A percentile compares a stretch with the other conserved stretches of the same genome.
Evolutionary conservation across 148 eudicot species (phyloP).

Genomic region (Rhododendron williamsianum): DNA sequence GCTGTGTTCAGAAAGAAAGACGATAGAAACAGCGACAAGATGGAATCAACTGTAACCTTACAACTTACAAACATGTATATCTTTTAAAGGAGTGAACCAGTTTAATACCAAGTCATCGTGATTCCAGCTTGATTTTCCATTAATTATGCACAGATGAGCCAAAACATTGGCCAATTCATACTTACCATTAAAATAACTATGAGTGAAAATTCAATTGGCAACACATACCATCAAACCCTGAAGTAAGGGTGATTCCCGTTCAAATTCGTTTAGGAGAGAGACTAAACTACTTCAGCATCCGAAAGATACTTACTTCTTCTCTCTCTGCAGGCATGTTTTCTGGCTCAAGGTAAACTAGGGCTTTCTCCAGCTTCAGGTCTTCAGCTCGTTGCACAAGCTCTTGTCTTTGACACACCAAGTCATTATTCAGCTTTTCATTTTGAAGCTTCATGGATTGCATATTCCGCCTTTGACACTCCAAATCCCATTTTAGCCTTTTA

Average conservation of each 20-base stretch:
- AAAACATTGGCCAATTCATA: neutral
- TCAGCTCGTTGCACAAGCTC: neutral
- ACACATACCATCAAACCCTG: neutral
- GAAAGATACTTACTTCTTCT: conserved; percentile 15
- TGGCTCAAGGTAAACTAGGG: neutral
- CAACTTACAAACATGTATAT: neutral
- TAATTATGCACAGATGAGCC: neutral
- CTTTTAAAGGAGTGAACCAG: neutral
- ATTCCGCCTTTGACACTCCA: conserved; percentile 12
- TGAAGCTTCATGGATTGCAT: neutral
- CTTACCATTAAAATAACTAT: neutral
- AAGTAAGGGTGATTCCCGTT: neutral
- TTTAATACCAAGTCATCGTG: neutral
- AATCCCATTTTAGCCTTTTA: conserved; percentile 20
- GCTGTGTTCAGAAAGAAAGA: neutral
- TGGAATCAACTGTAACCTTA: neutral
- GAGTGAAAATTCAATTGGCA: neutral
- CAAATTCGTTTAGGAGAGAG: neutral
- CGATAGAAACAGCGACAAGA: neutral
- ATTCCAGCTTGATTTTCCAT: neutral
- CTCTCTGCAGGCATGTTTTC: conserved; percentile 11
- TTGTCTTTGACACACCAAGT: neutral
- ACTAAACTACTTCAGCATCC: neutral
- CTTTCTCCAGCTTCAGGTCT: neutral
- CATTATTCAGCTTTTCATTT: neutral